Base-by-base conservation (phyloP, 139 green algal species). In the Zygnema circumcarinatum region DNA sequence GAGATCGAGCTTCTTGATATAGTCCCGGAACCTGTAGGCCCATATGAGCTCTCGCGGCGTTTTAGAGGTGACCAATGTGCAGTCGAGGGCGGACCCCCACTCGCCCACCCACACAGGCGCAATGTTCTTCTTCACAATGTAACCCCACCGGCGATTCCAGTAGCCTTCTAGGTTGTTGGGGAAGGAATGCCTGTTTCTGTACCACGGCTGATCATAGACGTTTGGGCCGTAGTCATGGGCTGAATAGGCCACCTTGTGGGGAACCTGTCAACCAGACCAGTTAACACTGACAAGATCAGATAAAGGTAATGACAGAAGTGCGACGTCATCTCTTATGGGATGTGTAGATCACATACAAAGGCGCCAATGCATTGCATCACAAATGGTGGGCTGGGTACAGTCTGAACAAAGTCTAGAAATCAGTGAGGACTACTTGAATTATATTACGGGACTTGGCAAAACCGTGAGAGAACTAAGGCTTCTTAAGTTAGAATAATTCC, bases 61-160 rank as follows among this genome's bases (percentile, higher is more conserved):
- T 32, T 22, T 79, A 20, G 22, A 20, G 72, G 38, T 79, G 33
- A 54, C 16, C 20, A 35, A 32, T 16, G 20, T 25, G 75, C 20
- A 35, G 7, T 39, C 7, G n/a, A n/a, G n/a, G n/a, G n/a, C n/a
- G 67, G 67, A 31, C 29, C 81, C 81, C 39, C 68, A 87, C 67
- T 87, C 81, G n/a, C 67, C 62, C 67, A 87, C 81, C 56, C 56
- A 87, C 11, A 87, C n/a, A 38, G 81, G 81, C 31, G 62, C 32
- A 11, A 54, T n/a, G 42, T 38, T 38, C 21, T 35, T 22, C 67
- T 80, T n/a, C 25, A 40, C 25, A 31, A 87, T 52, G 2, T 62
- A 83, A n/a, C 81, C 81, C 56, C 56, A 87, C 67, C n/a, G 36
- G n/a, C 35, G 56, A 32, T 83, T 67, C 42, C 35, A 87, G 21